Conservation (phyloP, 148 eudicot species). For the Euryodendron excelsum region DNA sequence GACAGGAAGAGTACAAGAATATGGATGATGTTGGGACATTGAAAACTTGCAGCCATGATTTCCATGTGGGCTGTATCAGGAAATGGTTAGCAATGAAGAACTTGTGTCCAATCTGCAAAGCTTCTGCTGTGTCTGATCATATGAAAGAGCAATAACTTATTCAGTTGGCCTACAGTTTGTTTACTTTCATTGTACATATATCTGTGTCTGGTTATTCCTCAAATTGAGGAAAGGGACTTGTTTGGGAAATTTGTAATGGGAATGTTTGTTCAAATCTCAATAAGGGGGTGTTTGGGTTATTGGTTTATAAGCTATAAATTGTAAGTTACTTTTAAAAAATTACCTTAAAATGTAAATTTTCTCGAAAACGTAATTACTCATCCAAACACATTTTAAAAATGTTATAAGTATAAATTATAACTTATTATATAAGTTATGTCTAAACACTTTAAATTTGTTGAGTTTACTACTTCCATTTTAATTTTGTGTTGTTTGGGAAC, state of each 20-base stretch:
- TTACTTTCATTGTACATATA: conserved; percentile 46
- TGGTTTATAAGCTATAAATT: no score
- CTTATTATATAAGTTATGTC: no score
- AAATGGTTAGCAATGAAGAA: conserved; percentile 85
- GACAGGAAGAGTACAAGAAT: conserved; percentile 73
- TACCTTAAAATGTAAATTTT: no score
- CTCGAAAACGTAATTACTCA: no score
- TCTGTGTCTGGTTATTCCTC: conserved; percentile 22
- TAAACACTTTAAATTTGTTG: no score
- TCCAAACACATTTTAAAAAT: no score
- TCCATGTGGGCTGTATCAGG: conserved; percentile 72
- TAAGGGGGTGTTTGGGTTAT: no score
- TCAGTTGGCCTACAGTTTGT: conserved; percentile 9
- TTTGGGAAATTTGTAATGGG: neutral
- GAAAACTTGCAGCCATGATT: conserved; percentile 68
- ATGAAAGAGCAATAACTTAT: conserved; percentile 31
- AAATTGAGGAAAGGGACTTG: conserved; percentile 19
- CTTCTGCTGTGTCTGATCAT: conserved; percentile 54
- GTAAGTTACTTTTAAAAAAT: no score
- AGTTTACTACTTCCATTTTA: no score
- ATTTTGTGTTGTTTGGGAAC: no score
- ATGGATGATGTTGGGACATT: conserved; percentile 70
- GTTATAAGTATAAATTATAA: no score
- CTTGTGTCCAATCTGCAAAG: conserved; percentile 81
- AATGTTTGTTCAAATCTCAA: neutral